Evolutionary conservation across 106 monocot genomes (phyloP), one percentile per base, ranked within the genome.

Genomic region (Phalaenopsis aphrodite): DNA sequence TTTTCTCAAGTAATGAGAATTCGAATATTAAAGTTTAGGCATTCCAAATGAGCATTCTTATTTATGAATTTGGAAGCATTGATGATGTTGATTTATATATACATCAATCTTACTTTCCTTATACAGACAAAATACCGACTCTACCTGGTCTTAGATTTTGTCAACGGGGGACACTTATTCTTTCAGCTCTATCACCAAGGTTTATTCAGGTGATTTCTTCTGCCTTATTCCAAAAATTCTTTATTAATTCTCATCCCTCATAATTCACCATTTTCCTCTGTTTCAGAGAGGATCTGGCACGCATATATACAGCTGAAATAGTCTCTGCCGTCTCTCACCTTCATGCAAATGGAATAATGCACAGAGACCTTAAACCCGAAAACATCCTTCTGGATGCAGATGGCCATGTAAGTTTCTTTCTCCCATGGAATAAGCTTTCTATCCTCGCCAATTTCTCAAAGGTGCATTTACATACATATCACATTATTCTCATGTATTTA

Each of bases 331-430:
- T 99, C 23, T 88, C 95, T 47, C 99, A 99, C 81, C 99, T 99
- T 85, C 99, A 99, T 87, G 88, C 89, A 56, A 99, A 93, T 85
- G 95, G 99, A 72, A 86, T 99, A 77, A 99, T 99, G 99, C 99
- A 99, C 79, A 88, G 99, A 78, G 99, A 99, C 65, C 91, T 99
- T 38, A 99, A 99, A 82, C 99, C 99, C 42, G 99, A 99, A 83
- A 99, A 99, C 82, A 95, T 99, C 43, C 95, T 99, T 83, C 76
- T 99, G 55, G 99, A 93, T 85, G 89, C 90, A 41, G 95, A 95
- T 80, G 99, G 99, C 77, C 99, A 99, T 88, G 99, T 99, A 88
- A 57, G 30, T 30, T 30, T 30, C 0, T 30, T 30, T n/a, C n/a
- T n/a, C n/a, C n/a, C n/a, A n/a, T 30, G 30, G 30, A 30, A 30